Percentiles rank a stretch among this genome's conserved stretches.
These are phyloP conservation scores for Rubia peregrina DNA, from an alignment of 305 asterid species.

Conservation along the genomic window DNA sequence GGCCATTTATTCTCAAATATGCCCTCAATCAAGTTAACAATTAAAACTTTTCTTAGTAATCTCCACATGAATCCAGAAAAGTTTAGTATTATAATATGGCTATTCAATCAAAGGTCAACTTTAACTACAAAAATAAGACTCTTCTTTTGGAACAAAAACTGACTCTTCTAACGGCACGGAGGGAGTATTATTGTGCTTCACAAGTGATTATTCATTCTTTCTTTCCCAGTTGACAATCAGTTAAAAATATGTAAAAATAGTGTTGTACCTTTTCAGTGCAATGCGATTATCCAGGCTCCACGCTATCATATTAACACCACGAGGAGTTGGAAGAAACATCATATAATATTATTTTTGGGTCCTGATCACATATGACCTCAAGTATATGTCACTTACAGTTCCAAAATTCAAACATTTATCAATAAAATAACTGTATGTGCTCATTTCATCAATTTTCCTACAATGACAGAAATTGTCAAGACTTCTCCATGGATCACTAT, in stretches of 20 bases:
- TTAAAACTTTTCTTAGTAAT: background rate
- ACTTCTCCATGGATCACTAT: too few species aligned
- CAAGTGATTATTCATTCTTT: too few species aligned
- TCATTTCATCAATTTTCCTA: background rate
- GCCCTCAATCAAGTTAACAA: background rate
- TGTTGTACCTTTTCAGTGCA: too few species aligned
- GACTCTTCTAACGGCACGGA: background rate
- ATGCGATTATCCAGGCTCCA: too few species aligned
- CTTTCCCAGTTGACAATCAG: too few species aligned
- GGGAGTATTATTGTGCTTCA: too few species aligned
- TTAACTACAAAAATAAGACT: background rate
- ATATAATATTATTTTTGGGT: conserved; percentile 69
- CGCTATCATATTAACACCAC: too few species aligned
- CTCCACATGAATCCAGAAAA: background rate
- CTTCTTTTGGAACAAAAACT: background rate
- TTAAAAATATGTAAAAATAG: too few species aligned
- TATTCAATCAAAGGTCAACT: too few species aligned
- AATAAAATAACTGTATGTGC: background rate
- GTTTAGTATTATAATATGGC: background rate
- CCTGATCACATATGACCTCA: conserved; percentile 70
- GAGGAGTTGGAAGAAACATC: too few species aligned
- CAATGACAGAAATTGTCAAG: too few species aligned
- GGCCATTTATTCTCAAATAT: background rate
- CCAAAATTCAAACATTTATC: background rate
- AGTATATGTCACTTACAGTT: conserved; percentile 61